Base-by-base conservation (phyloP, 495 filamentous ascomycete genomes). In the Monascus purpureus region DNA sequence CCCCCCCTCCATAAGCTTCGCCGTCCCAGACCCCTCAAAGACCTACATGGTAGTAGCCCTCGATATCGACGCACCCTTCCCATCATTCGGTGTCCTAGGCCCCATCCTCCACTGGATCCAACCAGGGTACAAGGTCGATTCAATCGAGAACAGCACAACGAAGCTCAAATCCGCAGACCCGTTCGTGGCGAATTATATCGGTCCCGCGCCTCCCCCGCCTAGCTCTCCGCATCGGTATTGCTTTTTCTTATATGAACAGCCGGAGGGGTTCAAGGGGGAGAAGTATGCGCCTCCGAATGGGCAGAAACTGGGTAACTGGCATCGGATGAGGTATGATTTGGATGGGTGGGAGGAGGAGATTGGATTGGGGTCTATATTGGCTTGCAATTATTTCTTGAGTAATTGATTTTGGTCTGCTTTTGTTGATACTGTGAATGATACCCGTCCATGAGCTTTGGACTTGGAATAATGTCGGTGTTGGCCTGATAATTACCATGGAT, bases 201-300 rank as follows among this genome's bases (percentile, higher is more conserved):
- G 54, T 0, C 69, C 72, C 14, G 59, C 44, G 13, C 70, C 70
- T 8, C 72, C 72, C 8, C 57, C 55, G 11, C 40, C 48, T 11
- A 67, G 67, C 35, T 35, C 53, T 3, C 67, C 68, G 1, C 70
- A 75, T 44, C 67, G 72, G 6, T 74, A 76, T 41, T 32, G 61
- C 8, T 73, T 72, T 42, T 47, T 75, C 42, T 40, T 75, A 16
- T 75, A 67, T 40, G 65, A 71, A 48, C 62, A 75, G 51, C 72
- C 72, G 0, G 52, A 42, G 25, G 57, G 43, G 3, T 60, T 75
- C 18, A 54, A 64, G 17, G 50, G 26, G n/a, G 45, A 49, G 34
- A 57, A 56, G 29, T 53, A 63, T 43, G 47, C 61, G 20, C 56
- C 68, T 39, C 39, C 55, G 13, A 40, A 50, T 17, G 67, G 57